Evolutionary conservation across 2,329 filamentous ascomycete species (phyloP), one percentile per base, ranked within the genome.

Genomic region (Arthrobotrys conoides): DNA sequence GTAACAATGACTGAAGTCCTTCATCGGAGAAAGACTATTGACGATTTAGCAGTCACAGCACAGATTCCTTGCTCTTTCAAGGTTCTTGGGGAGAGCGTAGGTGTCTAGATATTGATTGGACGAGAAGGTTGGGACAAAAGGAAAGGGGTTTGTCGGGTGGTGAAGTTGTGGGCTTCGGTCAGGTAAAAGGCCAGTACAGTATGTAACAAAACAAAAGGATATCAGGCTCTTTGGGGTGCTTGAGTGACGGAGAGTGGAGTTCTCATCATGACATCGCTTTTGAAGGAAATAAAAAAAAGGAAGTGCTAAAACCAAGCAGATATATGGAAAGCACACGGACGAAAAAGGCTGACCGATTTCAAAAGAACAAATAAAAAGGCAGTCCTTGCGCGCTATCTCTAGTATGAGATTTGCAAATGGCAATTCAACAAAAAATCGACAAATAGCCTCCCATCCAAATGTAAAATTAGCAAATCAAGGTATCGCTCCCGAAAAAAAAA

Each of bases 401-500:
- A 77, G 70, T 24, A 77, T 61, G 36, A 66, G 36, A 65, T 71
- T 71, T 67, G 53, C 51, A 77, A 61, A 66, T 59, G 61, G 67
- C 73, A 61, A 57, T 61, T 61, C 65, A 77, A 70, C 70, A 64
- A 67, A 71, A 46, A 76, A 77, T 70, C 66, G 67, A 77, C 67
- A 30, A 30, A 66, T 71, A 77, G 61, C 73, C 73, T 77, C 73
- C 72, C 73, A 77, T 57, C 73, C 66, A 53, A 44, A 38, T 77
- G 67, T 77, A 77, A 71, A 67, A 65, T 71, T 67, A 77, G 66
- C 73, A 71, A 77, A 76, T 55, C 38, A 48, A 63, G 66, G 70
- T 51, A 67, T 77, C 73, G 73, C 73, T 77, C 68, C 73, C 71
- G 30, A 69, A 68, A 51, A 55, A 22, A 64, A 44, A 38, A 61